These are phyloP conservation scores for Verticillium nonalfalfae DNA, from an alignment of 2,329 filamentous ascomycete species.

Conservation along the genomic window DNA sequence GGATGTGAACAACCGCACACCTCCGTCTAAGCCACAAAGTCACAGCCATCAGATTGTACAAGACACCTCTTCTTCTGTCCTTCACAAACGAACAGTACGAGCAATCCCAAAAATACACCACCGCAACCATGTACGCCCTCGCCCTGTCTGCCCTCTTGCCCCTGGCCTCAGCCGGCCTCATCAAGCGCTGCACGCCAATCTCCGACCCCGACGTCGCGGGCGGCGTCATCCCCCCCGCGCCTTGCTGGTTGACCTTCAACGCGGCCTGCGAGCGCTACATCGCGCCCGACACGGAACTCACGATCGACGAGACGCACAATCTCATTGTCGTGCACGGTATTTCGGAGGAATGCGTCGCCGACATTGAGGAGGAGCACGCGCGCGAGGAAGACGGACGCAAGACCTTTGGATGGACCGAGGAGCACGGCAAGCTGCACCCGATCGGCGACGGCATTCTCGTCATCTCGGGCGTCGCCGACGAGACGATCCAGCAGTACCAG, in stretches of 20 bases:
- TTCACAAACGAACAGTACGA: background rate
- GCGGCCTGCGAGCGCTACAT: slow-evolving; percentile 14
- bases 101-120: background rate
- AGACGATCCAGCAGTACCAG: slow-evolving; percentile 5
- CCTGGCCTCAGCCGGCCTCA: background rate
- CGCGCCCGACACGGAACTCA: slow-evolving; percentile 9
- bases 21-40: too few relatives aligned
- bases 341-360: slow-evolving; percentile 10
- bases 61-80: too few relatives aligned
- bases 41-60: too few relatives aligned
- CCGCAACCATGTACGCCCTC: background rate
- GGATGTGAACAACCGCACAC: too few relatives aligned
- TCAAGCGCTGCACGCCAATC: slow-evolving; percentile 17
- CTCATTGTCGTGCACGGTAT: slow-evolving; percentile 16
- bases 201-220: slow-evolving; percentile 12
- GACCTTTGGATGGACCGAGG: slow-evolving; percentile 15
- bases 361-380: slow-evolving; percentile 16
- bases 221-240: slow-evolving; percentile 17
- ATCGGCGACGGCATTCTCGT: slow-evolving; percentile 13
- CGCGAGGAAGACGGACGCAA: slow-evolving; percentile 14
- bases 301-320: slow-evolving; percentile 11
- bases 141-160: background rate
- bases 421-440: slow-evolving; percentile 13
- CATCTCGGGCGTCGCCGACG: slow-evolving; percentile 15
- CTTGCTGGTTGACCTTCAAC: slow-evolving; percentile 19